Percentiles rank a stretch among this genome's conserved stretches.
Conservation (phyloP, 2,329 filamentous ascomycete genomes). For the Diplodia intermedia region DNA sequence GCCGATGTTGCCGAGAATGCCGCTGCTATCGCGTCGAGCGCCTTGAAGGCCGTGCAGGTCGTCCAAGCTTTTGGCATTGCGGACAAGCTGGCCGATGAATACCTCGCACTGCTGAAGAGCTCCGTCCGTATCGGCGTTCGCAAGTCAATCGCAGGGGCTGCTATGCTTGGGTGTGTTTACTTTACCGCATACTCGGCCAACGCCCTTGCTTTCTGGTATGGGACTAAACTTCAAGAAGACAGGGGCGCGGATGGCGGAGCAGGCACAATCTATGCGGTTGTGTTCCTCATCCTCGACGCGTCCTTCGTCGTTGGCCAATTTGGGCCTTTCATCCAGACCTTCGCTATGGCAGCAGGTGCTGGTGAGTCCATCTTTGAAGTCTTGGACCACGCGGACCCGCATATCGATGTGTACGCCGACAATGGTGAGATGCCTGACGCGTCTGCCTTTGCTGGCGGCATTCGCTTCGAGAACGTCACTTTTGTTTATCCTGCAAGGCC, state of each 20-base stretch:
- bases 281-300: conserved; percentile 69
- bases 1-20: conserved; percentile 51
- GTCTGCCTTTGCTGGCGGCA: conserved; percentile 40
- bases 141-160: conserved; percentile 50
- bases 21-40: conserved; percentile 54
- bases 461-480: conserved; percentile 53
- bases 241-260: conserved; percentile 46
- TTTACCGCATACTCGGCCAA: conserved; percentile 56
- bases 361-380: conserved; percentile 55
- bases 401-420: conserved; percentile 50
- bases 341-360: conserved; percentile 60
- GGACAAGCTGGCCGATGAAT: conserved; percentile 49
- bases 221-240: conserved; percentile 38
- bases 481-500: conserved; percentile 56
- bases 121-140: conserved; percentile 49
- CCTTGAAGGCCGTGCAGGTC: conserved; percentile 55
- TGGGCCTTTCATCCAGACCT: conserved; percentile 66
- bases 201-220: conserved; percentile 56
- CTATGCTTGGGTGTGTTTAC: conserved; percentile 53
- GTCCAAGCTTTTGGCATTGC: conserved; percentile 58
- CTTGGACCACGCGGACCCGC: conserved; percentile 49
- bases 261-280: conserved; percentile 67
- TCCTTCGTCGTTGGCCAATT: conserved; percentile 69
- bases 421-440: conserved; percentile 38
- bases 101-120: conserved; percentile 45